Conservation (phyloP, 2,329 filamentous ascomycete genomes). For the Epichloe sibirici region DNA sequence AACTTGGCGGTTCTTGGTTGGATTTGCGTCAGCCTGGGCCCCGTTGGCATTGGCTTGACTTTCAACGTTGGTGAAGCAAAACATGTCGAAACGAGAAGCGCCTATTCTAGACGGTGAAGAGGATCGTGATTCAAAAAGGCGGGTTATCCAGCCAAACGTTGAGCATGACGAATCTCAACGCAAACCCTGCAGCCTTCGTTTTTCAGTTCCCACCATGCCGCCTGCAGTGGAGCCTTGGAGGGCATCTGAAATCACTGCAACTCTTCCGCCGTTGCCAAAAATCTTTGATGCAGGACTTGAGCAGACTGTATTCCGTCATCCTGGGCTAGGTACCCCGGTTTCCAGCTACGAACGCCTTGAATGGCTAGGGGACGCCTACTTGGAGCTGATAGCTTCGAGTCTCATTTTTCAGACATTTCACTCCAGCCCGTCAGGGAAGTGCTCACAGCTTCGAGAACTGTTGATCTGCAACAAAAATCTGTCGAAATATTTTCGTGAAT, state of each 20-base stretch:
- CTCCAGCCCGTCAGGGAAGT: slow-evolving; percentile 51
- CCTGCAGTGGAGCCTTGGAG: slow-evolving; percentile 33
- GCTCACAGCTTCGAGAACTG: slow-evolving; percentile 64
- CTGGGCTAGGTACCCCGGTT: slow-evolving; percentile 25
- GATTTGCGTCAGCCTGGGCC: background rate
- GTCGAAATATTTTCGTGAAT: slow-evolving; percentile 53
- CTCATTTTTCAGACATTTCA: slow-evolving; percentile 65
- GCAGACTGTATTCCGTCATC: slow-evolving; percentile 55
- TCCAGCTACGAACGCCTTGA: slow-evolving; percentile 69
- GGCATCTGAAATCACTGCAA: slow-evolving; percentile 32
- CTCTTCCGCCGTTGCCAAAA: slow-evolving; percentile 46
- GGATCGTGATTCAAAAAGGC: slow-evolving; percentile 7
- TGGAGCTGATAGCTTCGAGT: slow-evolving; percentile 64
- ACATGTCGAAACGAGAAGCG: slow-evolving; percentile 4
- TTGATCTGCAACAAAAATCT: slow-evolving; percentile 75
- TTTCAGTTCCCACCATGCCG: slow-evolving; percentile 7
- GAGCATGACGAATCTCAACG: background rate
- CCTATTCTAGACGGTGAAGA: background rate
- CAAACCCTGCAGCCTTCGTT: background rate
- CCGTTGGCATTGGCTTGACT: background rate
- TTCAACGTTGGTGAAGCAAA: background rate
- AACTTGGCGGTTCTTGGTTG: background rate
- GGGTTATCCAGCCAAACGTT: background rate
- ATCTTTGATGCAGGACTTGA: slow-evolving; percentile 49
- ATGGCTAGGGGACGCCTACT: slow-evolving; percentile 77